A percentile compares a stretch with the other conserved stretches of the same genome.
Evolutionary conservation across 345 rosid genomes (phyloP).

Genomic region (Melaleuca alternifolia): DNA sequence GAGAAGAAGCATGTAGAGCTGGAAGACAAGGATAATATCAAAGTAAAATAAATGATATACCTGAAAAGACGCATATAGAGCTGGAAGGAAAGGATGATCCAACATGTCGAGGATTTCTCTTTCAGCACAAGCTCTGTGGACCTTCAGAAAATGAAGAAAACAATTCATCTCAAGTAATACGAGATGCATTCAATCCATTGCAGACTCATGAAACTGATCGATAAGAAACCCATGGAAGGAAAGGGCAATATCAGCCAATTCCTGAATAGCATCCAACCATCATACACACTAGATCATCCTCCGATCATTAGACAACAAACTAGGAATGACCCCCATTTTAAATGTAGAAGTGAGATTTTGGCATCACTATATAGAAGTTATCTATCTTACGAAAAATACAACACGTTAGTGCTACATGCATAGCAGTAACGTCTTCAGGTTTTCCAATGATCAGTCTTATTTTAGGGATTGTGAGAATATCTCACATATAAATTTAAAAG

Average conservation of each 20-base stretch:
- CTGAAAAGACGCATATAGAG: conserved; percentile 97
- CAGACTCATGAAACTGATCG: neutral
- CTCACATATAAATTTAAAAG: neutral
- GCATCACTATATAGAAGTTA: neutral
- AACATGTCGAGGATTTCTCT: conserved; percentile 86
- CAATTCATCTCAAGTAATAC: neutral
- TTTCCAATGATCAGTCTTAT: neutral
- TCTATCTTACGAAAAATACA: neutral
- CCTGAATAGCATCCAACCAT: neutral
- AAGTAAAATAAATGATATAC: conserved; percentile 15
- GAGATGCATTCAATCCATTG: neutral
- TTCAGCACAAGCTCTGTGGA: conserved; percentile 97
- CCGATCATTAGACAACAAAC: neutral
- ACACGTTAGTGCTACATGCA: neutral
- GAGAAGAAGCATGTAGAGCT: conserved; percentile 93
- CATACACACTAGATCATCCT: neutral
- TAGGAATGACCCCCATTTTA: neutral
- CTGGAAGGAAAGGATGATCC: conserved; percentile 99
- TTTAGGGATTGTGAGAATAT: neutral
- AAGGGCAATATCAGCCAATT: neutral
- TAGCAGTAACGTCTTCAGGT: neutral
- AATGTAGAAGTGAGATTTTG: neutral
- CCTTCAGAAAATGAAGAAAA: conserved; percentile 29
- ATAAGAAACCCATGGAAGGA: neutral
- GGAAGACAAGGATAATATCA: conserved; percentile 32